phyloP scores from a whole-genome alignment of 169 alveolate genomes.

The Eimeria praecox region DNA sequence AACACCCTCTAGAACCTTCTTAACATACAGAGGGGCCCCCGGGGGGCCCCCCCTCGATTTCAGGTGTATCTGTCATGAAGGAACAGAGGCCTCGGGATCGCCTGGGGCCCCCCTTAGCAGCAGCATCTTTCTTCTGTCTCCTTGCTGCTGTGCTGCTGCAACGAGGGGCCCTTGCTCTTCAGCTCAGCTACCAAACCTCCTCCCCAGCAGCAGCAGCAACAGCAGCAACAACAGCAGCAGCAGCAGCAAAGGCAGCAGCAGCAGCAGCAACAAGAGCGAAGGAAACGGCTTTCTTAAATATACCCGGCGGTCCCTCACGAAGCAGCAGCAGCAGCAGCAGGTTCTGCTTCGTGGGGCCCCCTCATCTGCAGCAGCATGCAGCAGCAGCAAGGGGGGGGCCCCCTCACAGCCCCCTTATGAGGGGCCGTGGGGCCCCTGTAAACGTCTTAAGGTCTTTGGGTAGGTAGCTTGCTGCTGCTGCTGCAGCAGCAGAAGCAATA shows the following conservation, averaged over 20 bases:
- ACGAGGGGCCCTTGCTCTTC: too few species aligned
- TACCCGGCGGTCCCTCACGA: neutral
- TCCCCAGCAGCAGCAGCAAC: neutral
- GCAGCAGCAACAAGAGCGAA: neutral
- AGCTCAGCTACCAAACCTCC: neutral
- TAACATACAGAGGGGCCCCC: neutral
- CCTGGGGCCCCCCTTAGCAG: neutral
- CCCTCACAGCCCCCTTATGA: too few species aligned
- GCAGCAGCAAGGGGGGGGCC: too few species aligned
- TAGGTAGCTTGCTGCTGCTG: neutral
- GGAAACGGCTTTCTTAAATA: neutral
- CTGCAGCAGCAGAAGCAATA: constrained; percentile 22
- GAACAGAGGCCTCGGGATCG: neutral
- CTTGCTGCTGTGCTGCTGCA: neutral
- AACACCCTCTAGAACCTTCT: neutral
- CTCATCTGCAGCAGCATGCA: too few species aligned
- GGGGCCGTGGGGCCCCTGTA: constrained; percentile 9
- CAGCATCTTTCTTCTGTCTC: neutral
- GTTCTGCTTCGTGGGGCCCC: neutral
- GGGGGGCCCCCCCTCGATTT: neutral
- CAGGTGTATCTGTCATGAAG: neutral
- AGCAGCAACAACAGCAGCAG: constrained; percentile 11
- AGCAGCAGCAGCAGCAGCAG: neutral
- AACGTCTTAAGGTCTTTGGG: neutral
- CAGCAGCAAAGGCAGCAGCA: neutral